Conservation (phyloP, 192 early-diverging fungal genomes). For the Backusella luteola region DNA sequence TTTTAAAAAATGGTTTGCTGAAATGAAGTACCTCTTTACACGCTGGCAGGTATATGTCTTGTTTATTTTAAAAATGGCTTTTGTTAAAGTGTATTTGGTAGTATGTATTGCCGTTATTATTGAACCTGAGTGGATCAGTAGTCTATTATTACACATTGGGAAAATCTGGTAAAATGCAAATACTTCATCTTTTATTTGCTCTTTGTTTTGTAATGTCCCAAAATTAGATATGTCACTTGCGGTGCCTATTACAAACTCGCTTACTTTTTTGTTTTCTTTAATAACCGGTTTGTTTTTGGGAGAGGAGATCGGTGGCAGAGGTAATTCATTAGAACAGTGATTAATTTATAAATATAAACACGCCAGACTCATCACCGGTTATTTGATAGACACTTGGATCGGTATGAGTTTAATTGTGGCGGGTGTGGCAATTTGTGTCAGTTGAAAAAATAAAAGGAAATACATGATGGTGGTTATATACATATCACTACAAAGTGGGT, state of each 20-base stretch:
- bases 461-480: neutral
- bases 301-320: conserved; percentile 65
- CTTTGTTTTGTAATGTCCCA: neutral
- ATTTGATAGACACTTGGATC: conserved; percentile 51
- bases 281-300: conserved; percentile 79
- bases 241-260: conserved; percentile 89
- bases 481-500: neutral
- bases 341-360: no score
- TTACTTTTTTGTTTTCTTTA: conserved; percentile 86
- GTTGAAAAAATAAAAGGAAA: conserved; percentile 30
- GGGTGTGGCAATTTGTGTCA: conserved; percentile 70
- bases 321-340: conserved; percentile 32
- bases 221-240: conserved; percentile 80
- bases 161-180: conserved; percentile 47
- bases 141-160: conserved; percentile 94
- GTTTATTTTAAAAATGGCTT: neutral
- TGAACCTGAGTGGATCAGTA: conserved; percentile 90
- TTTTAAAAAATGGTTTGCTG: conserved; percentile 62
- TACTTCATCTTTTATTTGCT: neutral
- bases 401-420: conserved; percentile 68
- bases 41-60: conserved; percentile 69
- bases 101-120: conserved; percentile 81
- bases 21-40: conserved; percentile 75
- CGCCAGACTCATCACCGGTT: neutral
- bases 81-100: conserved; percentile 2